Conservation (phyloP, 108 stramenopile species). For the Parmales sp. region DNA sequence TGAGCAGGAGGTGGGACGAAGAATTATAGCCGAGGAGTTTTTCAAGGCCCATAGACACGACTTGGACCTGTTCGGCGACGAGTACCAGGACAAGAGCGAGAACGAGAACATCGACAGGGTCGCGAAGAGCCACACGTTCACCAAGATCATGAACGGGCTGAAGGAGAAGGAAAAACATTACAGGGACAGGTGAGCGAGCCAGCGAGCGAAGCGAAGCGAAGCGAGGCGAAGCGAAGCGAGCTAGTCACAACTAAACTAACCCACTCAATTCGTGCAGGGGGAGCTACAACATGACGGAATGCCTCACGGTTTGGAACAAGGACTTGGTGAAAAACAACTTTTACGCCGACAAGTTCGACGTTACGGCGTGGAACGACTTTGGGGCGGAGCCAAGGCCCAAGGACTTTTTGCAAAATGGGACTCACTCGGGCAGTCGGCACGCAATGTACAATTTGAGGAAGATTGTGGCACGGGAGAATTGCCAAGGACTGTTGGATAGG, state of each 20-base stretch:
- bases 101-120: constrained; percentile 19
- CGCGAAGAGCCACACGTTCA: constrained; percentile 22
- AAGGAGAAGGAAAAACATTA: constrained; percentile 25
- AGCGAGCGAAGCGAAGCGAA: too few relatives aligned
- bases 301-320: constrained; percentile 23
- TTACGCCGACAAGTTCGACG: constrained; percentile 31
- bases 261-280: too few relatives aligned
- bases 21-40: constrained; percentile 28
- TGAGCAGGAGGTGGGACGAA: constrained; percentile 26
- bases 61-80: constrained; percentile 24
- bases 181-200: too few relatives aligned
- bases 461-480: constrained; percentile 21
- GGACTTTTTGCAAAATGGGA: constrained; percentile 19
- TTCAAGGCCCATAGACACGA: constrained; percentile 23
- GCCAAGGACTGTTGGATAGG: constrained; percentile 11
- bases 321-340: constrained; percentile 29
- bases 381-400: constrained; percentile 21
- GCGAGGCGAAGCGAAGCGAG: too few relatives aligned
- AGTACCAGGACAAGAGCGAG: constrained; percentile 16
- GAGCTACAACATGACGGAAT: constrained; percentile 19
- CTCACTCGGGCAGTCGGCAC: background rate
- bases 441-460: constrained; percentile 7
- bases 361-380: constrained; percentile 32
- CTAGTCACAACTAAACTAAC: too few relatives aligned
- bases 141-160: constrained; percentile 23